These are phyloP conservation scores for Nannizziopsis barbatae DNA, from an alignment of 2,329 filamentous ascomycete species.

Conservation along the genomic window DNA sequence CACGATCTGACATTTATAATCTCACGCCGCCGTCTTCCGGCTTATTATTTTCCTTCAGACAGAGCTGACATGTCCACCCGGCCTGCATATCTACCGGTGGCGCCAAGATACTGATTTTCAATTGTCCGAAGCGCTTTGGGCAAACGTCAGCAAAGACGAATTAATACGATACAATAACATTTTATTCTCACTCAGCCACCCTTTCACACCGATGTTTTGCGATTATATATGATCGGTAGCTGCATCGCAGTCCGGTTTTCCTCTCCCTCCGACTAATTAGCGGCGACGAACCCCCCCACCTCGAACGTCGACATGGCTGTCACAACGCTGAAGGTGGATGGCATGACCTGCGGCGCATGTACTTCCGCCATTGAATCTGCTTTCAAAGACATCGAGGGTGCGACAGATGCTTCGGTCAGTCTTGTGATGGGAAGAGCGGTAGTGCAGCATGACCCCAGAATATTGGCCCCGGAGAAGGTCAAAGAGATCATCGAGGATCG, in stretches of 20 bases:
- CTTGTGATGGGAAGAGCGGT: slow-evolving; percentile 95
- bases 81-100: too few species aligned
- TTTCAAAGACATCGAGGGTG: slow-evolving; percentile 70
- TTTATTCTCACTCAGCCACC: background rate
- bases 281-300: background rate
- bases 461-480: slow-evolving; percentile 62
- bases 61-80: too few species aligned
- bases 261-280: slow-evolving; percentile 1
- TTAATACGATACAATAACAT: too few species aligned
- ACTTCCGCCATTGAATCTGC: slow-evolving; percentile 90
- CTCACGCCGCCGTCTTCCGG: too few species aligned
- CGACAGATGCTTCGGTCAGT: slow-evolving; percentile 80
- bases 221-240: background rate
- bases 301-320: slow-evolving; percentile 53
- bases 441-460: slow-evolving; percentile 69
- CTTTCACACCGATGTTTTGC: background rate
- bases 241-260: background rate
- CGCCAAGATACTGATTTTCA: too few species aligned
- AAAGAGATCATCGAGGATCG: slow-evolving; percentile 81
- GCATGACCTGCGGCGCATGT: slow-evolving; percentile 82
- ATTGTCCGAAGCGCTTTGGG: too few species aligned
- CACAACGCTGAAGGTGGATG: slow-evolving; percentile 80
- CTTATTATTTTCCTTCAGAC: too few species aligned
- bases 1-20: too few species aligned
- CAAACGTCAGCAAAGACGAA: too few species aligned